Evolutionary conservation across 2,329 filamentous ascomycete species (phyloP), one percentile per base, ranked within the genome.

Genomic region (Fusarium humuli): DNA sequence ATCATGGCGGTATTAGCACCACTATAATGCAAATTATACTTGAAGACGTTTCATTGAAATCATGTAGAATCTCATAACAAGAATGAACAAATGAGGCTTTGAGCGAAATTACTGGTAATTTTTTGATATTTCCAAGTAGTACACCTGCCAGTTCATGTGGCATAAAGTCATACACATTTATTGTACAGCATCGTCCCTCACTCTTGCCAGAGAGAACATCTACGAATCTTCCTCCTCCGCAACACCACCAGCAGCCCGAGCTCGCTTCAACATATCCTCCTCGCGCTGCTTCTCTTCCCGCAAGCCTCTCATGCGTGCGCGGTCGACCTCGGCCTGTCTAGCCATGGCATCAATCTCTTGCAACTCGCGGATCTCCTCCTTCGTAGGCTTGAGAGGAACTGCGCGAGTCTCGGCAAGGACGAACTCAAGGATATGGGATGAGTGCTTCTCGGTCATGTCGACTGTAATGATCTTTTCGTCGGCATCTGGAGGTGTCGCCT

Each of bases 351-450:
- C 83, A 16, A 92, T 74, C 72, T 87, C 84, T 69, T 81, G 80
- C 79, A 92, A 80, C 80, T 90, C 84, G 54, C 83, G 80, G 62
- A 83, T 75, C 72, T 94, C 91, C 75, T 90, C 85, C 5, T 82
- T 79, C 2, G 87, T 90, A 4, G 90, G 83, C 65, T 84, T 75
- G 2, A 94, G 77, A 25, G 81, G 77, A 27, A 82, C 79, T 12
- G 91, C 92, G 22, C 87, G 86, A 22, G 91, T 92, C 78, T 89
- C 83, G 61, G 82, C 80, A 41, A 94, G 77, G 56, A 94, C 84
- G 61, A 87, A 84, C 50, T 84, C 80, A 20, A 94, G 81, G 65
- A 94, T 94, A 37, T 88, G 83, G 5, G 84, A 81, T 45, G 88
- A 89, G 63, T 83, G 83, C 73, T 87, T 84, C 74, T 86, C 79